Evolutionary conservation across 2,329 filamentous ascomycete species (phyloP).

Genomic region (Monilinia vaccinii-corymbosi): DNA sequence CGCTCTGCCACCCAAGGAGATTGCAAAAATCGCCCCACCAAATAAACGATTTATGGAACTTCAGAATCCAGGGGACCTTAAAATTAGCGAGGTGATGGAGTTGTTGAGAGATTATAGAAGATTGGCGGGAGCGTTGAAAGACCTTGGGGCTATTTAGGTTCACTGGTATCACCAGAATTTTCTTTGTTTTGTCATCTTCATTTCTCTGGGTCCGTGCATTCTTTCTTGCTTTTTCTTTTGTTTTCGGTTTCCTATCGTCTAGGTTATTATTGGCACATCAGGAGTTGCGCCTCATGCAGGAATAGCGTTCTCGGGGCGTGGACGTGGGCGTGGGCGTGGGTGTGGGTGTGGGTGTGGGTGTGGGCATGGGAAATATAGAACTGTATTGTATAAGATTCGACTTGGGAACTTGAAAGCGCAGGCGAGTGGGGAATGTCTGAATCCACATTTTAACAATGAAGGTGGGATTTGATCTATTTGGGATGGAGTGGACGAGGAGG

Average conservation of each 20-base stretch:
- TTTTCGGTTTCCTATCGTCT: background rate
- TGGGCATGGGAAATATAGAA: conserved; percentile 1
- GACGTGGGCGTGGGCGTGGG: background rate
- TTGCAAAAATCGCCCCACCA: conserved; percentile 52
- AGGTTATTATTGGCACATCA: background rate
- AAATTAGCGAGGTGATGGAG: conserved; percentile 62
- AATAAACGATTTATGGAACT: conserved; percentile 66
- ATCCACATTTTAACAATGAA: background rate
- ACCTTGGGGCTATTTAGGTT: conserved; percentile 46
- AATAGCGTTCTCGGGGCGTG: background rate
- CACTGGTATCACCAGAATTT: background rate
- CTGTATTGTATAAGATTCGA: background rate
- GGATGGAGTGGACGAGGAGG: background rate
- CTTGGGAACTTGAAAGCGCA: background rate
- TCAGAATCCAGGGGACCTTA: conserved; percentile 60
- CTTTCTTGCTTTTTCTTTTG: background rate
- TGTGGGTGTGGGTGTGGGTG: background rate
- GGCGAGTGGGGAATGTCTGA: background rate
- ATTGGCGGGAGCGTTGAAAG: conserved; percentile 55
- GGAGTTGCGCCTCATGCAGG: background rate
- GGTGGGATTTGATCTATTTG: background rate
- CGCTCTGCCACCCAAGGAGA: conserved; percentile 45
- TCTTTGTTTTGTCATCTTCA: background rate
- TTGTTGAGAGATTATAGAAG: conserved; percentile 67
- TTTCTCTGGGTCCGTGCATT: background rate